Percentiles rank a stretch among this genome's conserved stretches.
These are phyloP conservation scores for Gracilaria domingensis DNA, from an alignment of 23 red algal species.

Conservation along the genomic window DNA sequence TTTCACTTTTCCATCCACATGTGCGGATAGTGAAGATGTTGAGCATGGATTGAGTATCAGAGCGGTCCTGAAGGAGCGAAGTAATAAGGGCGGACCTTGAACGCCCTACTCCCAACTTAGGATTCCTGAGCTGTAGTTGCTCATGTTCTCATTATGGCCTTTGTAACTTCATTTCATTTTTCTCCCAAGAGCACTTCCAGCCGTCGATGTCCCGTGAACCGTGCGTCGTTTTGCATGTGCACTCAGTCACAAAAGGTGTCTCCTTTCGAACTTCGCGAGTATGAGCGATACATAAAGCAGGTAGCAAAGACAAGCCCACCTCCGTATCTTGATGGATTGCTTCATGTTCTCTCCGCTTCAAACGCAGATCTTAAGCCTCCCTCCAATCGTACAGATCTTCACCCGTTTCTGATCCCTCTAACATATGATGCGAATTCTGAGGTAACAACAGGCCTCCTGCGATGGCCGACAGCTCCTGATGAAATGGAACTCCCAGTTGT, in stretches of 20 bases:
- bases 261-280: slow-evolving; percentile 56
- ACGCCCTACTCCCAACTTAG: too few relatives aligned
- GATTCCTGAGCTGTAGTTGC: neutral
- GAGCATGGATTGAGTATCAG: neutral
- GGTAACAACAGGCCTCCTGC: slow-evolving; percentile 72
- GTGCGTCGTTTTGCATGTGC: neutral
- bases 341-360: slow-evolving; percentile 47
- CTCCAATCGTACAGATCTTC: slow-evolving; percentile 57
- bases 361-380: slow-evolving; percentile 9
- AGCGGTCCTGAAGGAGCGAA: neutral
- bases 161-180: slow-evolving; percentile 6
- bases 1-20: neutral
- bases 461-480: slow-evolving; percentile 89
- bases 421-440: slow-evolving; percentile 12
- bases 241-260: slow-evolving; percentile 21
- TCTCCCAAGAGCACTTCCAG: neutral
- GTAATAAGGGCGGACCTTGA: neutral
- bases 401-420: slow-evolving; percentile 91
- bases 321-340: slow-evolving; percentile 65
- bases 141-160: neutral
- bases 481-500: slow-evolving; percentile 86
- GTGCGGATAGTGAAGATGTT: neutral
- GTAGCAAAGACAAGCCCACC: slow-evolving; percentile 58
- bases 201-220: neutral
- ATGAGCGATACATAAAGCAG: slow-evolving; percentile 53